Evolutionary conservation across 2,329 filamentous ascomycete genomes (phyloP).

Genomic region (Trichoderma afroharzianum): DNA sequence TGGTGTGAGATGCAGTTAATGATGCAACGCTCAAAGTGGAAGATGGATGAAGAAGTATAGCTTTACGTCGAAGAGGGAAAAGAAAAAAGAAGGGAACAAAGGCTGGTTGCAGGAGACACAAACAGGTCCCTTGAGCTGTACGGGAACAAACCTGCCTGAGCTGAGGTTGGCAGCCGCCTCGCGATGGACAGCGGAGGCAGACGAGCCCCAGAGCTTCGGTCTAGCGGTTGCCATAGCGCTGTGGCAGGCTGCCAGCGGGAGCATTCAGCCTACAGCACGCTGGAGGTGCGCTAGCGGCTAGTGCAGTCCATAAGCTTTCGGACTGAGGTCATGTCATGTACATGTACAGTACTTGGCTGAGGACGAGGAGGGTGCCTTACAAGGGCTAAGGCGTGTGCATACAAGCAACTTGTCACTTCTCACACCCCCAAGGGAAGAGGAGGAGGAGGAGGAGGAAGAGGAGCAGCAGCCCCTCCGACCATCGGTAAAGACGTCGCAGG

Average conservation of each 20-base stretch:
- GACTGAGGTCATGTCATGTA: not conserved
- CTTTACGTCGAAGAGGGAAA: not conserved
- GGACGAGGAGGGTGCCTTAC: not conserved
- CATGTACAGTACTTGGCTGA: not conserved
- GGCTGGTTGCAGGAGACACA: not conserved
- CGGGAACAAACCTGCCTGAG: not conserved
- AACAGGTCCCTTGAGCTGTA: not conserved
- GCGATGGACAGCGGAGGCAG: not conserved
- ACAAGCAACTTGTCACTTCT: not conserved
- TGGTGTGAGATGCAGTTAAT: not conserved
- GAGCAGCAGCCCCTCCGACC: not conserved
- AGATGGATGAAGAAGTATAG: not conserved
- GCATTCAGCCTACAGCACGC: not conserved
- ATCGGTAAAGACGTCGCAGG: not conserved
- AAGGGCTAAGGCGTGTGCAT: conserved; percentile 1
- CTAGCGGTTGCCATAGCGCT: not conserved
- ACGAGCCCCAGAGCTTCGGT: not conserved
- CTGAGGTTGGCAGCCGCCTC: not conserved
- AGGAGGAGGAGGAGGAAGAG: not conserved
- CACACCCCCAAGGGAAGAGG: not conserved
- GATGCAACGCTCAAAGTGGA: not conserved
- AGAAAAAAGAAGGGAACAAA: not conserved
- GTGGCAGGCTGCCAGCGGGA: not conserved
- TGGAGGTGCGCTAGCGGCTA: not conserved
- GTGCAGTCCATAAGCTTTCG: not conserved